Conservation (phyloP, 768 basidiomycete species). For the Panellus pusillus region DNA sequence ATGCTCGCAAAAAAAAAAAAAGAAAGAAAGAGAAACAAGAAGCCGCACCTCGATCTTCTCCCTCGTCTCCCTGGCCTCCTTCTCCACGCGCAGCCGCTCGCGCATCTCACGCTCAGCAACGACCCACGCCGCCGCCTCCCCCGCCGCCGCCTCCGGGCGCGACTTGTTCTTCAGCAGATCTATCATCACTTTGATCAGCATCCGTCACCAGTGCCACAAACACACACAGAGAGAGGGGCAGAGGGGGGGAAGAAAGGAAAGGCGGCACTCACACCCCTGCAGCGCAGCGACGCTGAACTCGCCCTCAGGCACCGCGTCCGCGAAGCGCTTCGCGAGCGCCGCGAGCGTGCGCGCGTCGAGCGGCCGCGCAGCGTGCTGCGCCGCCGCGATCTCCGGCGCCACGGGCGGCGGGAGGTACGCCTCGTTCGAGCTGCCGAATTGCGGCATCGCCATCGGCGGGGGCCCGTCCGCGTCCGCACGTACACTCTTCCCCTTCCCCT, state of each 20-base stretch:
- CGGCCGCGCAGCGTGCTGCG: slow-evolving; percentile 63
- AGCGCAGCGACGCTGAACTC: slow-evolving; percentile 89
- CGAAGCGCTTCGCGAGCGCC: slow-evolving; percentile 73
- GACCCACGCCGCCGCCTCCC: slow-evolving; percentile 71
- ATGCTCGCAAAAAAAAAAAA: background rate
- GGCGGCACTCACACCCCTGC: slow-evolving; percentile 87
- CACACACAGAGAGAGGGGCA: background rate
- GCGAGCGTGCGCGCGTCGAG: slow-evolving; percentile 65
- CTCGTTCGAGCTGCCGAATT: slow-evolving; percentile 58
- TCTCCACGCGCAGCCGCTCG: slow-evolving; percentile 72
- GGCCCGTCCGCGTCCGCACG: slow-evolving; percentile 1
- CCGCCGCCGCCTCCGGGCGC: slow-evolving; percentile 73
- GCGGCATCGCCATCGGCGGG: slow-evolving; percentile 26
- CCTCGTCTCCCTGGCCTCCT: slow-evolving; percentile 66
- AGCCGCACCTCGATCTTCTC: slow-evolving; percentile 68
- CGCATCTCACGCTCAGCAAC: slow-evolving; percentile 70
- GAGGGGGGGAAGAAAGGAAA: too few relatives aligned
- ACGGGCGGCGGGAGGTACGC: slow-evolving; percentile 66
- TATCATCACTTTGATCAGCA: slow-evolving; percentile 30
- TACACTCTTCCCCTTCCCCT: slow-evolving; percentile 23
- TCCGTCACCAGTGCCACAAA: slow-evolving; percentile 7
- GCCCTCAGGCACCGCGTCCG: slow-evolving; percentile 78
- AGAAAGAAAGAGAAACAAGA: too few relatives aligned
- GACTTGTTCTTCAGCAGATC: slow-evolving; percentile 85
- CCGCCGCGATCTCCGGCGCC: slow-evolving; percentile 56